A percentile compares a stretch with the other conserved stretches of the same genome.
Evolutionary conservation across 441 rosid genomes (phyloP).

Genomic region (Adansonia grandidieri): DNA sequence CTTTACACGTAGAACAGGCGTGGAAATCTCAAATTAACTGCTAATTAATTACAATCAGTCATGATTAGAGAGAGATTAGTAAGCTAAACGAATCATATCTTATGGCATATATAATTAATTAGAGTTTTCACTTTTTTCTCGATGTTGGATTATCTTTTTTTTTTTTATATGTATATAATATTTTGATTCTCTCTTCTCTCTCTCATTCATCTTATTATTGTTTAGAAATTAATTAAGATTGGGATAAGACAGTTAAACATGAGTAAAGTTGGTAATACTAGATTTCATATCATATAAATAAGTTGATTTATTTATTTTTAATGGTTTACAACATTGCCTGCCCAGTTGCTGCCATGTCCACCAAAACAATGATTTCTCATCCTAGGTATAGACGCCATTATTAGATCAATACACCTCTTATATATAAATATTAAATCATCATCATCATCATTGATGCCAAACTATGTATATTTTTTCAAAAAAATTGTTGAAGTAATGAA

Average conservation of each 20-base stretch:
- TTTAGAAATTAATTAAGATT: not conserved
- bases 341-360: not conserved
- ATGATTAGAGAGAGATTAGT: not conserved
- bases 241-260: not conserved
- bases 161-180: too few species aligned
- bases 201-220: not conserved
- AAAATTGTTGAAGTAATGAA: too few species aligned
- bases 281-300: not conserved
- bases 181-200: not conserved
- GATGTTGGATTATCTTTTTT: too few species aligned
- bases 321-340: not conserved
- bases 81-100: not conserved
- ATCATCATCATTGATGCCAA: too few species aligned
- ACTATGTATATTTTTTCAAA: too few species aligned
- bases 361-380: not conserved
- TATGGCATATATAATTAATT: not conserved
- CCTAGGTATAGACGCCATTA: not conserved
- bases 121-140: too few species aligned
- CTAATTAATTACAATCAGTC: not conserved
- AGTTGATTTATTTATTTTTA: not conserved
- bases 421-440: too few species aligned
- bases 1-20: not conserved
- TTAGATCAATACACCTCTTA: not conserved
- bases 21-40: not conserved
- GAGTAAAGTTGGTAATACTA: not conserved